phyloP scores from a whole-genome alignment of 495 filamentous ascomycete species.

The Neurospora pannonica region DNA sequence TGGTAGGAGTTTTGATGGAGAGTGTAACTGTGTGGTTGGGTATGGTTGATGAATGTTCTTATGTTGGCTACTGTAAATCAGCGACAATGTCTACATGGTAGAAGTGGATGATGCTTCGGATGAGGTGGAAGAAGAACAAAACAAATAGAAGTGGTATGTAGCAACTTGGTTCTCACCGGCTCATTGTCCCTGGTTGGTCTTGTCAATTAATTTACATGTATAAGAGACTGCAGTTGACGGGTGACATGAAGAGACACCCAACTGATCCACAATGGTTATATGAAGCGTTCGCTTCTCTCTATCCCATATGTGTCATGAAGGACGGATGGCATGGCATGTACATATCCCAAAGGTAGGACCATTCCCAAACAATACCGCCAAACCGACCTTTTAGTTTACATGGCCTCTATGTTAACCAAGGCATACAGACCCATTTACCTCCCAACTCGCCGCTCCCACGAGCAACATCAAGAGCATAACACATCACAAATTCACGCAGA shows the following conservation, averaged over 20 bases:
- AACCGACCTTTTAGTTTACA: neutral
- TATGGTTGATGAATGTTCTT: neutral
- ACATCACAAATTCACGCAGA: neutral
- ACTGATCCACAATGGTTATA: neutral
- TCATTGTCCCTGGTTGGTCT: neutral
- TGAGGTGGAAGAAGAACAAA: neutral
- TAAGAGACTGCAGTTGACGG: neutral
- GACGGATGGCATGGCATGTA: neutral
- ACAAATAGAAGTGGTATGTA: neutral
- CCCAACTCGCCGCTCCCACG: neutral
- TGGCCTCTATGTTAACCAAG: neutral
- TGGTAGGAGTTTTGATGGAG: conserved; percentile 10
- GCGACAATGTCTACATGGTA: neutral
- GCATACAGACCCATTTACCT: neutral
- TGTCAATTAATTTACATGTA: no score
- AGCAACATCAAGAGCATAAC: neutral
- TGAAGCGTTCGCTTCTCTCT: neutral
- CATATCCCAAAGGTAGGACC: neutral
- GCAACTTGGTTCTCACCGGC: neutral
- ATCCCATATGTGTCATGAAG: no score
- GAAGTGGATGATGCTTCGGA: neutral
- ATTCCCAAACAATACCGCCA: neutral
- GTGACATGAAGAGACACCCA: neutral
- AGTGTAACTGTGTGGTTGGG: neutral
- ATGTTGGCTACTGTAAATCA: neutral